Percentiles rank a stretch among this genome's conserved stretches.
Conservation (phyloP, 2,329 filamentous ascomycete genomes). For the Xylaria sp. region DNA sequence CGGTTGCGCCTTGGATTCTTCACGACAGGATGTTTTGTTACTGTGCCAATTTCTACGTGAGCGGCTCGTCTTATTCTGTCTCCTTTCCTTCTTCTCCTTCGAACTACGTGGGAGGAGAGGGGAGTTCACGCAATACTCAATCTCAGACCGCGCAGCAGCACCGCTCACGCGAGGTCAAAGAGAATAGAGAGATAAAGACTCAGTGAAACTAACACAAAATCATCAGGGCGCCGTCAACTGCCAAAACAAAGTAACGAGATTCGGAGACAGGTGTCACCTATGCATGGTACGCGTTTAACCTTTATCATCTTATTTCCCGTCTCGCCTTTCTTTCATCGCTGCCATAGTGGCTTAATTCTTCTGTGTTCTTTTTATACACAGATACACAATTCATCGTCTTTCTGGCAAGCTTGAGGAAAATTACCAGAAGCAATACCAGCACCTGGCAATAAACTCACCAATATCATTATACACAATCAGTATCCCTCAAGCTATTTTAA, state of each 20-base stretch:
- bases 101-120: no score
- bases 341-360: background rate
- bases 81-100: background rate
- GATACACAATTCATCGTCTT: no score
- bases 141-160: no score
- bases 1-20: background rate
- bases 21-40: slow-evolving; percentile 45
- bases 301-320: background rate
- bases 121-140: no score
- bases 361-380: background rate
- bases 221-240: slow-evolving; percentile 44
- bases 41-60: slow-evolving; percentile 49
- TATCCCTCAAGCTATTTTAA: no score
- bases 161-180: no score
- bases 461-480: no score
- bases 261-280: slow-evolving; percentile 46
- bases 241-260: slow-evolving; percentile 46
- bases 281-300: slow-evolving; percentile 42
- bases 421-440: no score
- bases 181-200: no score
- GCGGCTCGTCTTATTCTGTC: slow-evolving; percentile 6
- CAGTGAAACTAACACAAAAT: slow-evolving; percentile 2
- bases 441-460: no score
- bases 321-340: background rate
- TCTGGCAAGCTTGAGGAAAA: no score